Percentiles rank a stretch among this genome's conserved stretches.
phyloP scores from a whole-genome alignment of 345 rosid genomes.

The Streptanthus diversifolius region DNA sequence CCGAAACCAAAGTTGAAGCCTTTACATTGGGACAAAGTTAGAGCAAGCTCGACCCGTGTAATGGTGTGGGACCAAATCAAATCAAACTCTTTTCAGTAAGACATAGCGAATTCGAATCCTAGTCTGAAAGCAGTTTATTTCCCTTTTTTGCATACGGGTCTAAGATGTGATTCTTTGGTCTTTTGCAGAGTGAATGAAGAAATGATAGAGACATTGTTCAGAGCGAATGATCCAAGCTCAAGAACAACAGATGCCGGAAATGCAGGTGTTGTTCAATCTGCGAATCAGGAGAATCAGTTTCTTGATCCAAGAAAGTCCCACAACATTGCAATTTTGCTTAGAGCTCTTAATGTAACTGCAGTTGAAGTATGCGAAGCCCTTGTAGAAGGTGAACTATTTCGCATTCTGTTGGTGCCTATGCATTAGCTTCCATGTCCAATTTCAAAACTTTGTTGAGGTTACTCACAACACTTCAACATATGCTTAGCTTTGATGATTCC shows the following conservation, averaged over 20 bases:
- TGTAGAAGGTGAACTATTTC: slow-evolving; percentile 54
- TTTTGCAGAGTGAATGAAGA: slow-evolving; percentile 85
- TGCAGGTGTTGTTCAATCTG: slow-evolving; percentile 31
- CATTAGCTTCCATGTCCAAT: background rate
- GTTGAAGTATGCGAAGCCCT: slow-evolving; percentile 97
- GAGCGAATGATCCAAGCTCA: slow-evolving; percentile 51
- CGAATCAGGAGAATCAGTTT: slow-evolving; percentile 58
- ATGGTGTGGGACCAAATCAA: slow-evolving; percentile 97
- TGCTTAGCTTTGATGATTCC: background rate
- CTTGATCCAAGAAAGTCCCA: slow-evolving; percentile 94
- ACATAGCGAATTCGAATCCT: background rate
- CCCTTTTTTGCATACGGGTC: background rate
- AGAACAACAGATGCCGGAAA: slow-evolving; percentile 41
- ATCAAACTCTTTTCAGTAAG: slow-evolving; percentile 95
- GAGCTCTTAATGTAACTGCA: slow-evolving; percentile 86
- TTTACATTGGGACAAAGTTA: slow-evolving; percentile 97
- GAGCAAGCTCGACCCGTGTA: slow-evolving; percentile 81
- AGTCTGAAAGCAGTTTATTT: background rate
- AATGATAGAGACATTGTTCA: slow-evolving; percentile 90
- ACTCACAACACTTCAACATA: too few relatives aligned
- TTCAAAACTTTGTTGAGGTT: background rate
- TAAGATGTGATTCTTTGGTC: slow-evolving; percentile 4
- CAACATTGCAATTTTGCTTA: slow-evolving; percentile 80
- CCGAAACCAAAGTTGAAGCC: slow-evolving; percentile 77
- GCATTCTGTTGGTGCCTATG: background rate